phyloP scores from a whole-genome alignment of 768 basidiomycete species.

The Amyloporia xantha region DNA sequence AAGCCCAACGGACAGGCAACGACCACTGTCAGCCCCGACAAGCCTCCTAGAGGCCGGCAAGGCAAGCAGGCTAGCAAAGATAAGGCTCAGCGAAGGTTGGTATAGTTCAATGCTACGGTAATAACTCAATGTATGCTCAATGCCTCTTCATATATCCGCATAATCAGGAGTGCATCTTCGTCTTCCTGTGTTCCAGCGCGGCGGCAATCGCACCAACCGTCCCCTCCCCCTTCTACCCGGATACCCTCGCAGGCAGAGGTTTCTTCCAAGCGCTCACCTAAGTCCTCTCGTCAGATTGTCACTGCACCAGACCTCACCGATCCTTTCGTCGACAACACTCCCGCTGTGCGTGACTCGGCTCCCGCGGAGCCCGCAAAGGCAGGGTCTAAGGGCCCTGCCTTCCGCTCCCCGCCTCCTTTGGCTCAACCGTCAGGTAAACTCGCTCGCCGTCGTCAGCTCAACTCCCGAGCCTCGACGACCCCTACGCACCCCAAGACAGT shows the following conservation, averaged over 20 bases:
- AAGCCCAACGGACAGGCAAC: conserved; percentile 1
- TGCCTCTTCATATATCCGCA: background rate
- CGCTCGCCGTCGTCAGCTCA: conserved; percentile 49
- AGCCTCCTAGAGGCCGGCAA: conserved; percentile 26
- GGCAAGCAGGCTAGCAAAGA: conserved; percentile 37
- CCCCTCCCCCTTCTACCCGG: conserved; percentile 41
- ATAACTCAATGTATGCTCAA: conserved; percentile 17
- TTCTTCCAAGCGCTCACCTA: conserved; percentile 7
- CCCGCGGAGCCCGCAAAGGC: conserved; percentile 22
- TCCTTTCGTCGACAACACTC: conserved; percentile 37
- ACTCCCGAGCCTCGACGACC: conserved; percentile 23
- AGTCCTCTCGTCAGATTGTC: conserved; percentile 13
- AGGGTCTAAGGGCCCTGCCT: conserved; percentile 16
- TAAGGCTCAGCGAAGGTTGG: conserved; percentile 37
- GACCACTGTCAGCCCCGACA: conserved; percentile 17
- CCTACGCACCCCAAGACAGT: conserved; percentile 37
- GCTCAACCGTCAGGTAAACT: conserved; percentile 48
- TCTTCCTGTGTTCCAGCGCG: conserved; percentile 35
- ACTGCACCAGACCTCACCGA: conserved; percentile 33
- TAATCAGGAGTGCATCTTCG: conserved; percentile 43
- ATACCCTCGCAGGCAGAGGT: conserved; percentile 65
- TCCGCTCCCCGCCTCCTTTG: conserved; percentile 34
- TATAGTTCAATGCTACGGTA: conserved; percentile 21
- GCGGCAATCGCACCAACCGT: conserved; percentile 56
- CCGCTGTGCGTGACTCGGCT: conserved; percentile 25